Base-by-base conservation (phyloP, 495 filamentous ascomycete species). In the Hypomontagnella monticulosa region DNA sequence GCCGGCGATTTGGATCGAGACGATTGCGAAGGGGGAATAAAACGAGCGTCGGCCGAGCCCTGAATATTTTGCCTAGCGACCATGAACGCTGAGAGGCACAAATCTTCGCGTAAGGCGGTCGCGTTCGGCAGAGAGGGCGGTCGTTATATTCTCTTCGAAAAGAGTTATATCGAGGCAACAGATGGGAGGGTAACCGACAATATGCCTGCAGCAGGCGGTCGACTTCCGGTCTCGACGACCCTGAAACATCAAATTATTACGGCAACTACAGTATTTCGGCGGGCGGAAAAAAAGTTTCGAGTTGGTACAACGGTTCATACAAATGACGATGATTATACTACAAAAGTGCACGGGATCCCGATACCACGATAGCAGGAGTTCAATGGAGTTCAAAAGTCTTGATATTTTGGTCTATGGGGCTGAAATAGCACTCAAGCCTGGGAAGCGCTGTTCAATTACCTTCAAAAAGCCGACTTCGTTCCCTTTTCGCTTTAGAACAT, bases 201-300 rank as follows among this genome's bases (percentile, higher is more conserved):
- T 53, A 69, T 65, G 65, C 66, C 60, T 61, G 61, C 23, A 60
- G 61, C 57, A 53, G 56, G 55, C 38, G 44, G 51, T 64, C 50
- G 53, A 46, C 37, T 58, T 63, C 57, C 36, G 44, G 42, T 58
- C 55, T 59, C 48, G 34, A 48, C 43, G 55, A 42, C 46, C 27
- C 14, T 23, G 53, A 46, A 43, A 23, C 34, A 48, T 43, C 48
- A 42, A 55, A 32, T 57, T 63, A 20, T 54, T 46, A 55, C 34
- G 44, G 19, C 42, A 59, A 56, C 49, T 59, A 10, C 55, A 49
- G 51, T 32, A 69, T 69, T 57, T 52, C 50, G 50, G 56, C 32
- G 38, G 43, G n/a, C 56, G 43, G 44, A 11, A 30, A 37, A 60
- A 63, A 68, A 68, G 42, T 56, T 60, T 56, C 52, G 50, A 43